These are phyloP conservation scores for Globisporangium okanoganense DNA, from an alignment of 352 stramenopile species.

Conservation along the genomic window DNA sequence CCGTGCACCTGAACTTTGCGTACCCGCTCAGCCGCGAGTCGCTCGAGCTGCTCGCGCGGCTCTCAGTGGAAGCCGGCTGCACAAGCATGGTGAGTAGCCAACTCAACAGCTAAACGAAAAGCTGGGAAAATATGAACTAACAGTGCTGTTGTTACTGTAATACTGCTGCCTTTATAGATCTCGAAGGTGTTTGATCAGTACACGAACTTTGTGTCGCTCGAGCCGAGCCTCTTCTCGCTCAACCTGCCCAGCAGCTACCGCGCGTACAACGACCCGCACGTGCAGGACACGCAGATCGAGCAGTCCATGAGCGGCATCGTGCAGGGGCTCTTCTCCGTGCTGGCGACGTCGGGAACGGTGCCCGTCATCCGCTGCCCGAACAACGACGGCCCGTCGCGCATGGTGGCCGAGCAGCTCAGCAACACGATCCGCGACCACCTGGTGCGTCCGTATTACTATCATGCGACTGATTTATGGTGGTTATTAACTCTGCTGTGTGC, in stretches of 20 bases:
- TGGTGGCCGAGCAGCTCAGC: constrained; percentile 94
- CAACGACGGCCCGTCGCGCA: constrained; percentile 92
- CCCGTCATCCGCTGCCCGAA: constrained; percentile 95
- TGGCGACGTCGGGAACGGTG: constrained; percentile 90
- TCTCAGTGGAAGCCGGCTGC: constrained; percentile 70
- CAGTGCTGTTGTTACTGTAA: constrained; percentile 4
- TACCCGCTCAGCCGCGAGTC: constrained; percentile 84
- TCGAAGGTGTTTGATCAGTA: constrained; percentile 97
- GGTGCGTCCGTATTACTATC: constrained; percentile 19
- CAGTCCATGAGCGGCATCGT: constrained; percentile 69
- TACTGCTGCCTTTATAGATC: constrained; percentile 43
- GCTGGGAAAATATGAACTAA: neutral
- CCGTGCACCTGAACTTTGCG: constrained; percentile 94
- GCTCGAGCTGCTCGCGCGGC: constrained; percentile 84
- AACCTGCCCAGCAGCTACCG: constrained; percentile 92
- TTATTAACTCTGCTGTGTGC: neutral
- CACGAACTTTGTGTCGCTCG: constrained; percentile 96
- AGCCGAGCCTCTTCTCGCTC: constrained; percentile 94
- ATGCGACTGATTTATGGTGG: neutral
- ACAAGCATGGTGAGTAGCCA: constrained; percentile 60
- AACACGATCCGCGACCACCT: constrained; percentile 75
- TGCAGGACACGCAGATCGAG: constrained; percentile 78
- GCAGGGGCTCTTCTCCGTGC: constrained; percentile 89
- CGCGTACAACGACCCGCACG: constrained; percentile 90
- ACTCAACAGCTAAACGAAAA: neutral